Base-by-base conservation (phyloP, 495 filamentous ascomycete species). In the Amphirosellinia nigrospora region DNA sequence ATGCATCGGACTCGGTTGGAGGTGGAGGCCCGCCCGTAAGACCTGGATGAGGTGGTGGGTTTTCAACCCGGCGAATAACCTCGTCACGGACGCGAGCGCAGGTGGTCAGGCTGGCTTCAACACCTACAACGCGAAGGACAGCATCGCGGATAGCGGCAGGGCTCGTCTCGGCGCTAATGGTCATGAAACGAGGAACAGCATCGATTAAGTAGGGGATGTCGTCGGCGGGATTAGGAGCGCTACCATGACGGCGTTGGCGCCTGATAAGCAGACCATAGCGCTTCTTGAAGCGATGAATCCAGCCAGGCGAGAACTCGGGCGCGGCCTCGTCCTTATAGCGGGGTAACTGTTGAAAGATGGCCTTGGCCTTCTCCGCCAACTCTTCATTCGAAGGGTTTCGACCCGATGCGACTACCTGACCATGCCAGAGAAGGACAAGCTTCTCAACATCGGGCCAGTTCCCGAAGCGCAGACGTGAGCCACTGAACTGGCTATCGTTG, bases 361-460 rank as follows among this genome's bases (percentile, higher is more conserved):
- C 62, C 68, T 85, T 86, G 55, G 84, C 84, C 72, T 86, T 86
- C 30, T 85, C 84, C 63, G 83, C 83, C 19, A 86, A 79, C 71
- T 86, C 84, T 43, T 86, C 84, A 70, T 86, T 86, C 56, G 82
- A 82, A 8, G 84, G 84, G 58, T 82, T 80, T 65, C 83, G 81
- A 68, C 84, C 84, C 4, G 71, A 78, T 39, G 74, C 74, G 41
- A 82, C 78, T 43, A 81, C 79, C 64, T 83, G 79, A 69, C 83
- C 78, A 74, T 85, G 82, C 84, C 84, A 86, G 6, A 85, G 77
- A 43, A 86, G 77, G 34, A 86, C 84, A 8, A 86, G 81, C 77
- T 84, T 85, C 80, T 86, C 84, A 64, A 86, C 84, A 69, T 86
- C 84, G 66, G 84, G 84, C 84, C 84, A 86, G 73, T 86, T 86